Percentiles rank a stretch among this genome's conserved stretches.
Evolutionary conservation across 129 eudicot genomes (phyloP).

Genomic region (Escallonia rubra): DNA sequence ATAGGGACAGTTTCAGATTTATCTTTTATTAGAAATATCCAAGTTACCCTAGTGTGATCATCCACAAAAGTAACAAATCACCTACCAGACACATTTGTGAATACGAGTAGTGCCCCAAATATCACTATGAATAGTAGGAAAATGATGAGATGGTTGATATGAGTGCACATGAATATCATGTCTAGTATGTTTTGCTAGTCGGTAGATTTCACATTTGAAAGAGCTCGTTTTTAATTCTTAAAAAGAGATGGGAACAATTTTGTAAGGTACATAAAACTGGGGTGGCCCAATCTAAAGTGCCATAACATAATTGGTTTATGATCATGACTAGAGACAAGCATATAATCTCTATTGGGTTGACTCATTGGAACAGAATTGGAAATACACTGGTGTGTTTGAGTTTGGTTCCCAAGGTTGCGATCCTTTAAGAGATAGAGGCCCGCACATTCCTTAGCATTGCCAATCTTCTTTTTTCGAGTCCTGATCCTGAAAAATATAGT

Average conservation of each 20-base stretch:
- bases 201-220: not conserved
- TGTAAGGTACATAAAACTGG: not conserved
- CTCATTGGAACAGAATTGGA: not conserved
- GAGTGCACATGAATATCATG: not conserved
- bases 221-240: not conserved
- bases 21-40: conserved; percentile 3
- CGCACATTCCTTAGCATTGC: not conserved
- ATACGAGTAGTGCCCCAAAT: conserved; percentile 4
- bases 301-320: not conserved
- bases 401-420: not conserved
- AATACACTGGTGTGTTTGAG: not conserved
- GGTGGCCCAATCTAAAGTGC: not conserved
- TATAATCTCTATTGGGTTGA: not conserved
- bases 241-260: not conserved
- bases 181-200: not conserved
- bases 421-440: conserved; percentile 1
- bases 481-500: not conserved
- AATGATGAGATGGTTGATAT: not conserved
- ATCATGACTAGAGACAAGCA: not conserved
- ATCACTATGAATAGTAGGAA: not conserved
- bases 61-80: conserved; percentile 3
- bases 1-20: not conserved
- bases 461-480: not conserved
- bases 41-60: not conserved
- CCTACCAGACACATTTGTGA: not conserved